A percentile compares a stretch with the other conserved stretches of the same genome.
These are phyloP conservation scores for Cornus suecica DNA, from an alignment of 148 eudicot genomes.

Conservation along the genomic window DNA sequence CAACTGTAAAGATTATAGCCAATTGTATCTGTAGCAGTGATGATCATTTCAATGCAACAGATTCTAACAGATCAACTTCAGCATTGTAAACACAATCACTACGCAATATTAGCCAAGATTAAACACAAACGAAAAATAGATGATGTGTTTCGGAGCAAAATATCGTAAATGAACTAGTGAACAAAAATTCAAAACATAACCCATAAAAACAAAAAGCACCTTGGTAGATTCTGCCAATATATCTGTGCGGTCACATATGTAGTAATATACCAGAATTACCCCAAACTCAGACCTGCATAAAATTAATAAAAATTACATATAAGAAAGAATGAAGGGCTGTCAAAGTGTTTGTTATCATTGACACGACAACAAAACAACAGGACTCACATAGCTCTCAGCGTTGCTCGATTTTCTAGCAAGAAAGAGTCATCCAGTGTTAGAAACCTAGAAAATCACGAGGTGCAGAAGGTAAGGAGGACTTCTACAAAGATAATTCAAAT, in stretches of 20 bases:
- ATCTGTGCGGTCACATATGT: conserved; percentile 83
- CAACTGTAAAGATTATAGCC: not conserved
- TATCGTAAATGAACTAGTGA: not conserved
- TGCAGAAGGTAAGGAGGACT: conserved; percentile 12
- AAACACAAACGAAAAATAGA: not conserved
- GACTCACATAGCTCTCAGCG: conserved; percentile 89
- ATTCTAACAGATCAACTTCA: not conserved
- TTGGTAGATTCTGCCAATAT: conserved; percentile 69
- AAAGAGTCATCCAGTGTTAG: conserved; percentile 85
- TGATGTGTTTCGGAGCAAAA: not conserved
- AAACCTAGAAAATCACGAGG: conserved; percentile 54
- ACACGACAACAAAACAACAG: conserved; percentile 2
- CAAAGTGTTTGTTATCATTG: conserved; percentile 6
- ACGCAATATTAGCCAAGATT: not conserved
- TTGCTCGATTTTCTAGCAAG: conserved; percentile 73
- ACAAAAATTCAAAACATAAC: not conserved
- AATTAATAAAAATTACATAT: conserved; percentile 11
- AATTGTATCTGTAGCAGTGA: not conserved
- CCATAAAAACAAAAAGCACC: conserved; percentile 39
- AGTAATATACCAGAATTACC: conserved; percentile 65
- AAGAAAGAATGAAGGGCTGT: not conserved
- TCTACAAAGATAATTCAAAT: not conserved
- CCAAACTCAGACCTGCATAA: conserved; percentile 76
- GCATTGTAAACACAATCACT: not conserved
- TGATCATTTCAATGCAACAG: not conserved